Base-by-base conservation (phyloP, 2,329 filamentous ascomycete species). In the Orbilia javanica region DNA sequence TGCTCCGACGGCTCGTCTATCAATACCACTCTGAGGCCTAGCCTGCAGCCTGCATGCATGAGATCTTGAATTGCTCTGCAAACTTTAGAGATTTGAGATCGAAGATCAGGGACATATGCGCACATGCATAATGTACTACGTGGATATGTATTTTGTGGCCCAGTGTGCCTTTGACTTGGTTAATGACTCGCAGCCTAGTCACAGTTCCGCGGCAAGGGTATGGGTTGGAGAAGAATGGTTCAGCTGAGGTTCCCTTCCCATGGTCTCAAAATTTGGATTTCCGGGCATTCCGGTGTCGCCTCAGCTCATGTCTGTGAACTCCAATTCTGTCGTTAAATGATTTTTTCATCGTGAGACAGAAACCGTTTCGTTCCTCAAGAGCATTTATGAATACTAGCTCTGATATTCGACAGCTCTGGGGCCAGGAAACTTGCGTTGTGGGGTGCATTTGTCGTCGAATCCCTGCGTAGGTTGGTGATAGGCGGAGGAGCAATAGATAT, bases 401-500 rank as follows among this genome's bases (percentile, higher is more conserved):
- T 42, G 11, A 42, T 13, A 60, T 60, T 60, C 55, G 55, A 42
- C 20, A 15, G 55, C 6, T 6, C 3, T 22, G 4, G 15, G 29
- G n/a, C 5, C 10, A 25, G 34, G 5, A 20, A 7, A 13, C 31
- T 42, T 60, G 55, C 20, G 55, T 60, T 60, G 55, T 60, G 34
- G 31, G 55, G 55, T 60, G 55, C 20, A 18, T 42, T 10, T 60
- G 55, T 42, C 8, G 55, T 60, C 20, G 55, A 60, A 60, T 60
- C 55, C 55, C 55, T 42, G 55, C 13, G 18, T 11, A 27, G 8
- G 55, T 10, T 27, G 55, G 20, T 60, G 55, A 60, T 60, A 60
- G 55, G 55, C 55, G 55, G 55, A n/a, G 55, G 42, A 4, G 55
- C 55, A 42, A 42, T n/a, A n/a, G n/a, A n/a, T 25, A 60, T 60